These are phyloP conservation scores for Ganoderma multipileum DNA, from an alignment of 1,284 basidiomycete genomes.

Conservation along the genomic window DNA sequence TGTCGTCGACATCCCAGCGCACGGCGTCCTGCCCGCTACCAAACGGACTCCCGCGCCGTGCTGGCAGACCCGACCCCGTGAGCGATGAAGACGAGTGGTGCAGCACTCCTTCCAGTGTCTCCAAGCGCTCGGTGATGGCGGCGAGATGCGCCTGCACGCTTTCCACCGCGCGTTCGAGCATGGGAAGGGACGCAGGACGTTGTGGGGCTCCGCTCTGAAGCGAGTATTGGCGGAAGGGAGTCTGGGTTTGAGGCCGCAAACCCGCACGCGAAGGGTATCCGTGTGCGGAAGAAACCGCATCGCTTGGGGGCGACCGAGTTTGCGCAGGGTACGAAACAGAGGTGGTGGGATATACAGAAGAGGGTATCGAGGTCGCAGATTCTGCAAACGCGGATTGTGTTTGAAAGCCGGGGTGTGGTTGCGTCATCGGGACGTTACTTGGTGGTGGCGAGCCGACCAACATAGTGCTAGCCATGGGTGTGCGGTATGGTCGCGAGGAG, in stretches of 20 bases:
- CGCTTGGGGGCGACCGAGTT: slow-evolving; percentile 34
- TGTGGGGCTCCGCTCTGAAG: slow-evolving; percentile 26
- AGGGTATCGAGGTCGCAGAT: slow-evolving; percentile 47
- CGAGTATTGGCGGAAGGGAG: slow-evolving; percentile 45
- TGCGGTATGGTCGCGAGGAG: slow-evolving; percentile 77
- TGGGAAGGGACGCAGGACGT: slow-evolving; percentile 36
- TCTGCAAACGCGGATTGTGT: slow-evolving; percentile 76
- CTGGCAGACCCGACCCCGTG: slow-evolving; percentile 25
- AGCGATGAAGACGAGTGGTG: slow-evolving; percentile 47
- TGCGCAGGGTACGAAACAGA: slow-evolving; percentile 45
- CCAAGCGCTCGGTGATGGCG: slow-evolving; percentile 88
- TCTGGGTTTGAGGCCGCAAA: slow-evolving; percentile 46
- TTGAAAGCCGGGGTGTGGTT: slow-evolving; percentile 76
- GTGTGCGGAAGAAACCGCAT: slow-evolving; percentile 43
- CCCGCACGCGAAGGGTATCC: slow-evolving; percentile 30
- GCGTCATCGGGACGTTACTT: slow-evolving; percentile 50
- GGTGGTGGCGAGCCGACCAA: slow-evolving; percentile 62
- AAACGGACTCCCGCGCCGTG: slow-evolving; percentile 47
- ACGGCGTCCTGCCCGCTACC: slow-evolving; percentile 39
- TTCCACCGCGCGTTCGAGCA: slow-evolving; percentile 79
- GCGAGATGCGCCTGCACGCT: slow-evolving; percentile 89
- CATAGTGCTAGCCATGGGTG: slow-evolving; percentile 71
- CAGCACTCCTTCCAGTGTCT: slow-evolving; percentile 64
- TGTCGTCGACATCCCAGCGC: slow-evolving; percentile 73
- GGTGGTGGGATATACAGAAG: slow-evolving; percentile 43